Evolutionary conservation across 345 rosid genomes (phyloP), one percentile per base, ranked within the genome.

Genomic region (Citrus unshiu): DNA sequence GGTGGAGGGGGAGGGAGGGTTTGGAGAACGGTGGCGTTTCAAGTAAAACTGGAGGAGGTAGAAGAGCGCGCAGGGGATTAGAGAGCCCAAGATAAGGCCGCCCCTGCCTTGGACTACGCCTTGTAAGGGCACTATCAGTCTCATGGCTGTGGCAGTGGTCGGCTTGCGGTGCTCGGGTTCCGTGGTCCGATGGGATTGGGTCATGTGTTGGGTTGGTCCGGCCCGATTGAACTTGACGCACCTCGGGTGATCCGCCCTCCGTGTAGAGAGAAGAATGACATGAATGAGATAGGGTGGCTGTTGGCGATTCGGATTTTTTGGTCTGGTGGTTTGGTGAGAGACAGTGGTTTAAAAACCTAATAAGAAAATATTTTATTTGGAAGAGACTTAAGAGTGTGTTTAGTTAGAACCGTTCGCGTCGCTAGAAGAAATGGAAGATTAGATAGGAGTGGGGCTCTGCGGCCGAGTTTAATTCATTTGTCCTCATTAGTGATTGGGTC

Each of bases 21-120:
- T 37, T 0, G 87, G 77, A 70, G 91, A 80, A 70, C 97, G 94
- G 73, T 87, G 76, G 30, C 97, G 95, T 84, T 90, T 93, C 1
- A 92, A 76, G 85, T 90, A 90, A 32, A 89, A 89, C 78, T 90
- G 96, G 79, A 91, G 87, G 66, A 89, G 87, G 94, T 88, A 93
- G 86, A 91, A 89, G 71, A 95, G 95, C 75, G 97, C 88, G 54
- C 98, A 95, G 29, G 98, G 98, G 77, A 95, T 92, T 12, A 95
- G 84, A 58, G 97, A 89, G 72, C 98, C 98, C 43, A 92, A 70
- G 72, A 93, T 82, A 59, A 93, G 85, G 65, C 98, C 98, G 4
- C 94, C 94, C 73, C 98, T 86, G 74, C 97, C 97, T 79, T 93
- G 95, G 37, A 90, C 89, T 1, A 93, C 88, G 37, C 97, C 97